Conservation (phyloP, 1,139 yeast genomes). For the Blastobotrys raffinosifermentans region DNA sequence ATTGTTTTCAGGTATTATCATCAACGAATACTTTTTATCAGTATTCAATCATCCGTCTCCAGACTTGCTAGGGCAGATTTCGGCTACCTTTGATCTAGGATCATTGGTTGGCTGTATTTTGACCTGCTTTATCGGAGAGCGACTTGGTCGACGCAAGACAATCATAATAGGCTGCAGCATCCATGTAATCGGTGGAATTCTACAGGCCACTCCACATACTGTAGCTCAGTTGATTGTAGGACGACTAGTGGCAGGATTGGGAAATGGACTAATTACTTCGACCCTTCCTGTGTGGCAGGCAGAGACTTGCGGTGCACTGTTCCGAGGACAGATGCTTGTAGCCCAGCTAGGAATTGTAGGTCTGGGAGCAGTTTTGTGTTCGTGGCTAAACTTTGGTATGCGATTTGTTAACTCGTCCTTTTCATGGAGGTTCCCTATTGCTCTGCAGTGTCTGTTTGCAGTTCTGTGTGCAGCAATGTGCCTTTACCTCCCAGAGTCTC, state of each 20-base stretch:
- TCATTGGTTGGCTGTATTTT: conserved; percentile 9
- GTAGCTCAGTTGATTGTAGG: conserved; percentile 71
- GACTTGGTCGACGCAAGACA: not conserved
- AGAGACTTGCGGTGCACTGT: conserved; percentile 16
- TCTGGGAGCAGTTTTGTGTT: conserved; percentile 48
- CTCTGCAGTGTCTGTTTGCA: conserved; percentile 6
- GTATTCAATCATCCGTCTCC: conserved; percentile 10
- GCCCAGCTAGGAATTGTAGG: conserved; percentile 3
- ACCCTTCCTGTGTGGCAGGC: conserved; percentile 19
- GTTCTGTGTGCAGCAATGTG: conserved; percentile 1
- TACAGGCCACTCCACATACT: conserved; percentile 70
- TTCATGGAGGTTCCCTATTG: conserved; percentile 9
- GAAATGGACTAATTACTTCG: conserved; percentile 18
- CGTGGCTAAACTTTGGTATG: conserved; percentile 9
- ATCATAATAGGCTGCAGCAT: not conserved
- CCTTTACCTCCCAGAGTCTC: conserved; percentile 36
- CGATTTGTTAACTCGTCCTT: conserved; percentile 2
- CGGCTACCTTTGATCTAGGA: conserved; percentile 12
- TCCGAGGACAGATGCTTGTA: conserved; percentile 15
- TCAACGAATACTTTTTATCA: conserved; percentile 6
- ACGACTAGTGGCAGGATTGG: conserved; percentile 62
- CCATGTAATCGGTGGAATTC: conserved; percentile 25
- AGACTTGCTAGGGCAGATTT: conserved; percentile 12
- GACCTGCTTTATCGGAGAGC: conserved; percentile 6
- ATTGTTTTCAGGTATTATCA: conserved; percentile 9